Base-by-base conservation (phyloP, 2,329 filamentous ascomycete genomes). In the Clonostachys rhizophaga region DNA sequence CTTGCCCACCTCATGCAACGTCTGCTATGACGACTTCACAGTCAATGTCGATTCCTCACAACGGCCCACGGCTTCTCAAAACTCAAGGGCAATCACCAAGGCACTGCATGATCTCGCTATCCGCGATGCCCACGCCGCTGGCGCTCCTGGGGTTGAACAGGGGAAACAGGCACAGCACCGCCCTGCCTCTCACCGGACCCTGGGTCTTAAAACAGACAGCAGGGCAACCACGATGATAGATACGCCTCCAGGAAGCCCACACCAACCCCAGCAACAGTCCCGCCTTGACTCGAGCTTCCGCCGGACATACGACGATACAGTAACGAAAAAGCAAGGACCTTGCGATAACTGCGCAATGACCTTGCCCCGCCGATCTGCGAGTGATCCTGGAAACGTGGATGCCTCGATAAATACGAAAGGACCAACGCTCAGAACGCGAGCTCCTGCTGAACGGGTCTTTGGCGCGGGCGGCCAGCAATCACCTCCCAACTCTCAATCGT, bases 291-390 rank as follows among this genome's bases (percentile, higher is more conserved):
- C 79, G 20, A 78, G 75, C 58, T 85, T 84, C 54, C 72, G 74
- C 49, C 75, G 76, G 56, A 85, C 81, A 1, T 85, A 85, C 53
- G 81, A 84, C 54, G 81, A 84, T 50, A 78, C 77, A n/a, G 81
- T 82, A 24, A 83, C 78, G 40, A 80, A 77, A 60, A 76, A 78
- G 49, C 79, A 82, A 45, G 79, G 76, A 8, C 82, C 83, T 18
- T 87, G 83, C 60, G 79, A 84, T 51, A 87, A 86, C 62, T 87
- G 83, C 60, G 82, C 83, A 49, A 74, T 87, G 56, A 86, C 82
- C 1, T 64, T 87, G 8, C 83, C 83, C 0, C 57, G 61, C 34
- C 65, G 66, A 42, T 52, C 60, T n/a, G 55, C 55, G 12, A 55
- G 54, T 16, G 52, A 56, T 3, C 40, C 40, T 6, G 57, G 54